Evolutionary conservation across 257 asterid genomes (phyloP).

Genomic region (Parsonsia alboflavescens): DNA sequence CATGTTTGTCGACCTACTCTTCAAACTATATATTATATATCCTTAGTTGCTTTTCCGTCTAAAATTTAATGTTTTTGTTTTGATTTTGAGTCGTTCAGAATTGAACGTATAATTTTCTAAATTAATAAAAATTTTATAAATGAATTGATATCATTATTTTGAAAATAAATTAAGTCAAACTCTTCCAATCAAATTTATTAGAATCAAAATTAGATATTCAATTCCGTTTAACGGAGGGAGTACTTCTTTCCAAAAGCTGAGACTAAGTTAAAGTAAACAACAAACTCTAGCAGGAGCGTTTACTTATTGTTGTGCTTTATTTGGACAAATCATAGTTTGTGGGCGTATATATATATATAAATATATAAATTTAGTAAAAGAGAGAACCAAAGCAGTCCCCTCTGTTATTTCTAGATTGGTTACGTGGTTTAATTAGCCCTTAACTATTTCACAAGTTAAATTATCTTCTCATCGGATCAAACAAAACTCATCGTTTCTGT

Average conservation of each 20-base stretch:
- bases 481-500: slow-evolving; percentile 7
- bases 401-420: neutral
- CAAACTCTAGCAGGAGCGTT: neutral
- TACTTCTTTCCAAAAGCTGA: neutral
- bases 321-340: neutral
- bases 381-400: neutral
- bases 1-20: neutral
- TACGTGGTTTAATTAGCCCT: slow-evolving; percentile 6
- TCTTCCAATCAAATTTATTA: too few species aligned
- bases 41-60: too few species aligned
- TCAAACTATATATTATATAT: too few species aligned
- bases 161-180: too few species aligned
- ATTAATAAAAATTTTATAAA: too few species aligned
- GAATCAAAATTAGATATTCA: too few species aligned
- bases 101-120: too few species aligned
- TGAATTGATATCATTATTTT: too few species aligned
- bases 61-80: too few species aligned
- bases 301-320: slow-evolving; percentile 10
- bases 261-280: neutral
- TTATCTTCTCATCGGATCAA: neutral
- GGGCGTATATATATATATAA: neutral
- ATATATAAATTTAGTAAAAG: neutral
- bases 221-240: too few species aligned
- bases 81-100: too few species aligned
- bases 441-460: neutral